These are phyloP conservation scores for Moricandia arvensis DNA, from an alignment of 345 rosid genomes.

Conservation along the genomic window DNA sequence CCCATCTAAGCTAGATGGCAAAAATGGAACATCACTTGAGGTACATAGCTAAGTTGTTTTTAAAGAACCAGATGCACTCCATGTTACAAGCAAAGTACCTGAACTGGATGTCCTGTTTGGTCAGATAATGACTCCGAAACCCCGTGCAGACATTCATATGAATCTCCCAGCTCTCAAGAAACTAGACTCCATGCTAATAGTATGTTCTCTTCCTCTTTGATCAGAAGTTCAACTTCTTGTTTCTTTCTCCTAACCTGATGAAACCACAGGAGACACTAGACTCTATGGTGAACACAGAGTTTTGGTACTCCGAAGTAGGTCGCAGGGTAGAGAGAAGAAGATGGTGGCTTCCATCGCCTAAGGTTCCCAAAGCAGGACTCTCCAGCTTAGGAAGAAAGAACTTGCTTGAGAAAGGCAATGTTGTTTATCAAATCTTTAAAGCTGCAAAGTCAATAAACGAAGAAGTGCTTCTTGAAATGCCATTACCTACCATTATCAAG, in stretches of 20 bases:
- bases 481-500: constrained; percentile 60
- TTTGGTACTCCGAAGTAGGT: constrained; percentile 85
- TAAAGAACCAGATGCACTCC: background rate
- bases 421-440: constrained; percentile 84
- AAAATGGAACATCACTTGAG: constrained; percentile 74
- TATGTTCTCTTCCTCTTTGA: constrained; percentile 30
- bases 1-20: constrained; percentile 79
- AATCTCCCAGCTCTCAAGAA: constrained; percentile 94
- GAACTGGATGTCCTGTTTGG: constrained; percentile 31
- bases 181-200: constrained; percentile 88
- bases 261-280: constrained; percentile 69
- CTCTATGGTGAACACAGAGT: constrained; percentile 79
- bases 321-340: constrained; percentile 78
- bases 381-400: constrained; percentile 66
- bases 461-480: constrained; percentile 77
- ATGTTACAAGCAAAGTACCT: constrained; percentile 4
- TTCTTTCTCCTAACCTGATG: background rate
- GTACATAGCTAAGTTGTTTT: constrained; percentile 34
- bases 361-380: constrained; percentile 77
- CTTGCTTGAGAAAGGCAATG: constrained; percentile 49
- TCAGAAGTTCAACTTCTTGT: background rate
- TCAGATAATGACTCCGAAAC: constrained; percentile 94
- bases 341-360: constrained; percentile 97
- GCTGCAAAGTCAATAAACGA: constrained; percentile 90
- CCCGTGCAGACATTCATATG: constrained; percentile 83